Conservation (phyloP, 371 early-diverging fungal species). For the Haplosporangium sp. region DNA sequence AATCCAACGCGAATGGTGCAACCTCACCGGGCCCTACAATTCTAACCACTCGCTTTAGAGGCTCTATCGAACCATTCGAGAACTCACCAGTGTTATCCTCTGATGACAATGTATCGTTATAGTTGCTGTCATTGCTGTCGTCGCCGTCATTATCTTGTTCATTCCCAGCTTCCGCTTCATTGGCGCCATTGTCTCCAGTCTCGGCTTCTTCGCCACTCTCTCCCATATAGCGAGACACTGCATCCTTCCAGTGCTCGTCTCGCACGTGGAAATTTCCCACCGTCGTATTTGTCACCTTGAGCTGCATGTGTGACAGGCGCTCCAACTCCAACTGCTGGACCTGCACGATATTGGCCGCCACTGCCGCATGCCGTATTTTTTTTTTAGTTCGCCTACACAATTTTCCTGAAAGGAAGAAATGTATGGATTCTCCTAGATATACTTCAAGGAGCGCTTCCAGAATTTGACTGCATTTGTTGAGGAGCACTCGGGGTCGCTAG, state of each 20-base stretch:
- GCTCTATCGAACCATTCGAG: conserved; percentile 20
- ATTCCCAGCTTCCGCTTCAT: conserved; percentile 8
- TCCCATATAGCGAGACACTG: conserved; percentile 14
- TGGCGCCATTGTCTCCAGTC: conserved; percentile 12
- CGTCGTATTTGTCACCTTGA: conserved; percentile 13
- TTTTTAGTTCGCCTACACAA: conserved; percentile 10
- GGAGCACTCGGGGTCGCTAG: conserved; percentile 17
- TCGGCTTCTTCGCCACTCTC: conserved; percentile 11
- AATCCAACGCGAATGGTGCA: conserved; percentile 18
- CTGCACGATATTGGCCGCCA: conserved; percentile 10
- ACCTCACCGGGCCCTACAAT: conserved; percentile 24
- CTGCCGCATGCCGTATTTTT: conserved; percentile 12
- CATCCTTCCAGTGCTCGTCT: conserved; percentile 18
- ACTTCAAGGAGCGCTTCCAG: conserved; percentile 22
- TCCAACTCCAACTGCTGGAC: conserved; percentile 20
- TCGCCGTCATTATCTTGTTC: conserved; percentile 10
- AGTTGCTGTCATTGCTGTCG: conserved; percentile 9
- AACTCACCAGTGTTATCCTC: conserved; percentile 25
- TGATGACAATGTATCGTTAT: conserved; percentile 18
- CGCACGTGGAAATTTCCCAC: conserved; percentile 15
- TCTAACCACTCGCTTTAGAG: conserved; percentile 20
- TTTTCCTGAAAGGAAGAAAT: conserved; percentile 14
- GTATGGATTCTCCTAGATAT: conserved; percentile 8
- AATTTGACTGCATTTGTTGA: conserved; percentile 16
- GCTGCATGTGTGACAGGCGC: conserved; percentile 8